phyloP scores from a whole-genome alignment of 2,329 filamentous ascomycete species.

The Aspergillus spinulosporus region DNA sequence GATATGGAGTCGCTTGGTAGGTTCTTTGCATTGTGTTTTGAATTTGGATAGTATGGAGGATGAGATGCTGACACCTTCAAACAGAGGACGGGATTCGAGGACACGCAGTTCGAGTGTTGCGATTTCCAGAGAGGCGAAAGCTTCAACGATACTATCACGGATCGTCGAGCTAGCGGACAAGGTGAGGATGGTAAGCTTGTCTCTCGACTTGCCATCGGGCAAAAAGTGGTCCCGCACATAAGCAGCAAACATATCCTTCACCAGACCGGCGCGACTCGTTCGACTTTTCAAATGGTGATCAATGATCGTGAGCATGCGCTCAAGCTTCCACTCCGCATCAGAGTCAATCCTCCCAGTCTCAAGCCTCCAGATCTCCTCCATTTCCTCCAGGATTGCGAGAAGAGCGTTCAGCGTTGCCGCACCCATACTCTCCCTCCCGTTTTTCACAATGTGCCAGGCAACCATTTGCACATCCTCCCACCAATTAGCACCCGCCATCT shows the following conservation, averaged over 20 bases:
- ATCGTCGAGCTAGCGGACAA: conserved; percentile 66
- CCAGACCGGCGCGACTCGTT: conserved; percentile 23
- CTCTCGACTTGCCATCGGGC: neutral
- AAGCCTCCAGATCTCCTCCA: conserved; percentile 25
- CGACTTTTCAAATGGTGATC: conserved; percentile 29
- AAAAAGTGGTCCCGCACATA: conserved; percentile 28
- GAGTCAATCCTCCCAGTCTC: conserved; percentile 22
- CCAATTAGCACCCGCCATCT: conserved; percentile 42
- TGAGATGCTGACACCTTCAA: conserved; percentile 63
- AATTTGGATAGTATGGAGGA: conserved; percentile 35
- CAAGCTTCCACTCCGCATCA: conserved; percentile 18
- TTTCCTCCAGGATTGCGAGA: conserved; percentile 26
- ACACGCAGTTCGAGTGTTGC: conserved; percentile 56
- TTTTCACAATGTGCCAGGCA: conserved; percentile 66
- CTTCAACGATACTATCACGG: conserved; percentile 48
- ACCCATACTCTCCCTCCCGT: conserved; percentile 66
- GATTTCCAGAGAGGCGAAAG: conserved; percentile 38
- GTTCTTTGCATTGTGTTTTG: conserved; percentile 22
- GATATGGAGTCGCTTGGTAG: conserved; percentile 39
- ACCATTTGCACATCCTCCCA: conserved; percentile 58
- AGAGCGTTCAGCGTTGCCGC: conserved; percentile 54
- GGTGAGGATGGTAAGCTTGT: conserved; percentile 55
- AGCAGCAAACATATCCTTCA: conserved; percentile 27
- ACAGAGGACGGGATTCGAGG: conserved; percentile 67
- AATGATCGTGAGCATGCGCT: conserved; percentile 27